These are phyloP conservation scores for Smallanthus sonchifolius DNA, from an alignment of 129 eudicot genomes.

Conservation along the genomic window DNA sequence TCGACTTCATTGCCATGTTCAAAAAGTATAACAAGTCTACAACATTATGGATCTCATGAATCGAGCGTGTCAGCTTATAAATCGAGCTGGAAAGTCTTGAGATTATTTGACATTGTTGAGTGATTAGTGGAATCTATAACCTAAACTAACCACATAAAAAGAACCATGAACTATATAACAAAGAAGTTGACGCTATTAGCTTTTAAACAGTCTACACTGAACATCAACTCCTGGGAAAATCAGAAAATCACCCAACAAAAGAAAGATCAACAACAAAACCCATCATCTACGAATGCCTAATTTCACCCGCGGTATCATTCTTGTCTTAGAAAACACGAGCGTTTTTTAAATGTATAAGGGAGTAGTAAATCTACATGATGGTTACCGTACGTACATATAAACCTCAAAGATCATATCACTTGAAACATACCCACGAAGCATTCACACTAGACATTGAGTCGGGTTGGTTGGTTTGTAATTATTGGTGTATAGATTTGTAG, in stretches of 20 bases:
- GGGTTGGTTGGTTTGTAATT: conserved; percentile 11
- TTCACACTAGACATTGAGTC: background rate
- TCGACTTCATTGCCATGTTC: too few relatives aligned
- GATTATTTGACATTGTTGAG: too few relatives aligned
- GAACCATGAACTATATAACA: background rate
- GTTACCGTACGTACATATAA: conserved; percentile 7
- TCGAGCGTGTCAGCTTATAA: too few relatives aligned
- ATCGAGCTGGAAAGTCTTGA: too few relatives aligned
- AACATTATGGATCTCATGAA: too few relatives aligned
- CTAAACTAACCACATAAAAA: too few relatives aligned
- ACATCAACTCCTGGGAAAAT: background rate
- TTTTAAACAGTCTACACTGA: background rate
- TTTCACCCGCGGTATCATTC: background rate
- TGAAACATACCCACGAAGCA: conserved; percentile 13
- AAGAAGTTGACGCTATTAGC: background rate
- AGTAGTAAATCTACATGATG: conserved; percentile 14
- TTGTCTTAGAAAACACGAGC: background rate
- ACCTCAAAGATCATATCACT: background rate
- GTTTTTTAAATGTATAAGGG: background rate
- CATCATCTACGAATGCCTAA: background rate
- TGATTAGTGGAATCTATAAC: too few relatives aligned
- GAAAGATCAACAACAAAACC: background rate
- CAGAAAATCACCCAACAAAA: background rate
- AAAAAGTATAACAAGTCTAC: too few relatives aligned
- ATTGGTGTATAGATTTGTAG: conserved; percentile 85